phyloP scores from a whole-genome alignment of 1,284 basidiomycete species.

The Ceratobasidium sp. region DNA sequence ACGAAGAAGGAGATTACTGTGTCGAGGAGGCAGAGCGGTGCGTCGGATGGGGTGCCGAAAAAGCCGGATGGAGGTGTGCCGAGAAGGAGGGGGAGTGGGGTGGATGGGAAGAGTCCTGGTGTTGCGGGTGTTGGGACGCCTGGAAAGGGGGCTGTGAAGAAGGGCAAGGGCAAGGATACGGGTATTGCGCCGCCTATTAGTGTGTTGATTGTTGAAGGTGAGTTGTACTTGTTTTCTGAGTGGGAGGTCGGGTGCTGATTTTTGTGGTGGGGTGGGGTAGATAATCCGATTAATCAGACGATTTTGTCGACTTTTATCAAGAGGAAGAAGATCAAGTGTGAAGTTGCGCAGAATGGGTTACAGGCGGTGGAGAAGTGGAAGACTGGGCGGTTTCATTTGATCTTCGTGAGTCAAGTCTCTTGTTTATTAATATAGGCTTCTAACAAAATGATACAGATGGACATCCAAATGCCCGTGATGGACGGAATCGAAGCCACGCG shows the following conservation, averaged over 20 bases:
- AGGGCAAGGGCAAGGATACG: constrained; percentile 58
- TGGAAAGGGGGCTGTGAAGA: constrained; percentile 51
- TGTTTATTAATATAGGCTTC: not conserved
- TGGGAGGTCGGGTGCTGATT: not conserved
- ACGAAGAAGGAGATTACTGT: not conserved
- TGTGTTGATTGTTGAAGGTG: constrained; percentile 95
- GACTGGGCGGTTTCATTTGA: constrained; percentile 94
- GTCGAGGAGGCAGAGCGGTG: constrained; percentile 1
- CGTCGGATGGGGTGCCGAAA: not conserved
- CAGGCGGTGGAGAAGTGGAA: constrained; percentile 98
- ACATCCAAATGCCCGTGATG: constrained; percentile 99
- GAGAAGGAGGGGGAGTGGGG: constrained; percentile 35
- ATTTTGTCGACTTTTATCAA: constrained; percentile 97
- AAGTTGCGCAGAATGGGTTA: constrained; percentile 93
- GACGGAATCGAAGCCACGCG: constrained; percentile 98
- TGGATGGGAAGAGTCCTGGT: constrained; percentile 32
- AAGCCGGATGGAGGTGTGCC: constrained; percentile 14
- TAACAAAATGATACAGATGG: constrained; percentile 78
- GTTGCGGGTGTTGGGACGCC: constrained; percentile 34
- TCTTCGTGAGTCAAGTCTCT: constrained; percentile 75
- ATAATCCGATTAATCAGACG: constrained; percentile 98
- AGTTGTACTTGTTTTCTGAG: constrained; percentile 52
- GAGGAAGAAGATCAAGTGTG: constrained; percentile 96
- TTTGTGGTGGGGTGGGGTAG: constrained; percentile 64
- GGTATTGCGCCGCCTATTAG: constrained; percentile 92